Evolutionary conservation across 192 early-diverging fungal genomes (phyloP).

Genomic region (Blastocladiella britannica): DNA sequence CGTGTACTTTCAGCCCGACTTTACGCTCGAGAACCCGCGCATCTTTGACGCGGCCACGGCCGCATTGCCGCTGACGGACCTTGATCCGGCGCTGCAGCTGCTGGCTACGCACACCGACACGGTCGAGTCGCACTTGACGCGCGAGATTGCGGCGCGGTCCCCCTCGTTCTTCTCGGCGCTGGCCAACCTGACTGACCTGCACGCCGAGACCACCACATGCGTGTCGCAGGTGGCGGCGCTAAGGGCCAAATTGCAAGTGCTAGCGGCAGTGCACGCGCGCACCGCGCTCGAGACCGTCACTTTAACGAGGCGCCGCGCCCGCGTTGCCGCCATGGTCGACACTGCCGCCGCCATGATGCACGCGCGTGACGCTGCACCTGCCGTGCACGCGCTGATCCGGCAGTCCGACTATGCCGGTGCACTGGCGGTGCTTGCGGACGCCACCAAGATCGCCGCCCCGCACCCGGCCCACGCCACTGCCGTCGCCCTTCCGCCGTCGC

Average conservation of each 20-base stretch:
- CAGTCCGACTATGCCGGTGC: slow-evolving; percentile 76
- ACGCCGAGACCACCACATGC: slow-evolving; percentile 76
- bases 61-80: slow-evolving; percentile 48
- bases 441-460: slow-evolving; percentile 27
- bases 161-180: slow-evolving; percentile 89
- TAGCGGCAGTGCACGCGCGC: slow-evolving; percentile 40
- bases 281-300: slow-evolving; percentile 69
- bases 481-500: not conserved
- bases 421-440: slow-evolving; percentile 70
- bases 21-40: slow-evolving; percentile 75
- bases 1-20: slow-evolving; percentile 65
- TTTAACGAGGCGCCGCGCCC: slow-evolving; percentile 48
- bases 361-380: slow-evolving; percentile 55
- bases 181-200: slow-evolving; percentile 74
- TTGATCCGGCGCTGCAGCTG: slow-evolving; percentile 65
- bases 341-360: slow-evolving; percentile 52
- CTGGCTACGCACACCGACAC: slow-evolving; percentile 77
- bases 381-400: slow-evolving; percentile 58
- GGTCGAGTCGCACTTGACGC: slow-evolving; percentile 79
- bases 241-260: slow-evolving; percentile 37
- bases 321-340: slow-evolving; percentile 43
- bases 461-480: not conserved
- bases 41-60: slow-evolving; percentile 55
- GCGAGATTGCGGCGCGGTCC: slow-evolving; percentile 85
- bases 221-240: slow-evolving; percentile 68